phyloP scores from a whole-genome alignment of 805 yeast species.

The Saturnispora serradocipensis region DNA sequence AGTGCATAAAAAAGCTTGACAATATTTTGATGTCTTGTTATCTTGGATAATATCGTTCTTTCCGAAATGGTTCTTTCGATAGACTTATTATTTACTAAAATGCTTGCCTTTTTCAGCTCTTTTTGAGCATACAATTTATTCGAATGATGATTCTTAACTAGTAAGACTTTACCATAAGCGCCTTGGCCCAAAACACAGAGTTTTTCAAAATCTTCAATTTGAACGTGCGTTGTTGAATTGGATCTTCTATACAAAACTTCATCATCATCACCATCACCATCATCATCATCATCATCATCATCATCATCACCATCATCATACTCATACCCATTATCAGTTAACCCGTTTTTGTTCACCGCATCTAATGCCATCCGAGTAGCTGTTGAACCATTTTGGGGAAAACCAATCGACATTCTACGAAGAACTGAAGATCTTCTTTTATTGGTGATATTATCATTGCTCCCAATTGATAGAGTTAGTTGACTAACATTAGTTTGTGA shows the following conservation, averaged over 20 bases:
- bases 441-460: neutral
- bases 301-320: constrained; percentile 5
- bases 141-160: constrained; percentile 54
- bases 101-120: constrained; percentile 71
- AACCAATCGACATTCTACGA: constrained; percentile 23
- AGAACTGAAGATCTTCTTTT: constrained; percentile 24
- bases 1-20: constrained; percentile 77
- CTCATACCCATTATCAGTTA: constrained; percentile 7
- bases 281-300: constrained; percentile 9
- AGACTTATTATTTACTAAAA: constrained; percentile 41
- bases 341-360: neutral
- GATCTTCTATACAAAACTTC: constrained; percentile 10
- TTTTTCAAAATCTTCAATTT: constrained; percentile 52
- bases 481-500: neutral
- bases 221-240: constrained; percentile 8
- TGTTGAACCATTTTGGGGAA: constrained; percentile 5
- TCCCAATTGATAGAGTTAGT: neutral
- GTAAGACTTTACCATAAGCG: constrained; percentile 75
- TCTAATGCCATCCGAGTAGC: constrained; percentile 3
- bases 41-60: constrained; percentile 50
- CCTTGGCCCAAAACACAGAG: constrained; percentile 74
- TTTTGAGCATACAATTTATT: constrained; percentile 73
- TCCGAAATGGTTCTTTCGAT: constrained; percentile 74
- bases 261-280: constrained; percentile 5
- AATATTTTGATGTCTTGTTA: constrained; percentile 68